A percentile compares a stretch with the other conserved stretches of the same genome.
Conservation (phyloP, 225 moss, liverwort and hornwort genomes). For the Physcomitrellopsis africana region DNA sequence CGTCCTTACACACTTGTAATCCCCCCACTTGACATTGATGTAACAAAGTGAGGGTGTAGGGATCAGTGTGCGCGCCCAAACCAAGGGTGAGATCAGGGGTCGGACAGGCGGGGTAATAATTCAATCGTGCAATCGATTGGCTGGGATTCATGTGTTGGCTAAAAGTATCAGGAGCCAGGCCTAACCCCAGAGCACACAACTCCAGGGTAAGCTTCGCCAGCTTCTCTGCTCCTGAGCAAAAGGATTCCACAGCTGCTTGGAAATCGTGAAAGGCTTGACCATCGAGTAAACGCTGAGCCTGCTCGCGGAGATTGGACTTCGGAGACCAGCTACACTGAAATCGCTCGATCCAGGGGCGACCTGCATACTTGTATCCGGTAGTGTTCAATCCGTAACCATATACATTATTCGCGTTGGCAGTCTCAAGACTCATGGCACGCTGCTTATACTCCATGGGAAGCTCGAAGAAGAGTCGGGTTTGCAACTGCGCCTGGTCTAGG, state of each 20-base stretch:
- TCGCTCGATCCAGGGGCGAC: conserved; percentile 62
- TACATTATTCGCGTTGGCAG: conserved; percentile 34
- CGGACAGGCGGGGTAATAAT: conserved; percentile 63
- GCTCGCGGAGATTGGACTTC: conserved; percentile 42
- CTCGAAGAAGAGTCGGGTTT: conserved; percentile 45
- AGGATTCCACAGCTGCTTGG: conserved; percentile 37
- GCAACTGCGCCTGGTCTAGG: conserved; percentile 30
- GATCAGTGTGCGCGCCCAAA: conserved; percentile 56
- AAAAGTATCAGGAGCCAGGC: conserved; percentile 31
- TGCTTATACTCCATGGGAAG: conserved; percentile 51
- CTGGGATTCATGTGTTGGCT: conserved; percentile 32
- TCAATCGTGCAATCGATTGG: conserved; percentile 44
- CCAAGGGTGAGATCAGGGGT: conserved; percentile 54
- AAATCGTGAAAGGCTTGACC: conserved; percentile 40
- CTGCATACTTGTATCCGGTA: conserved; percentile 52
- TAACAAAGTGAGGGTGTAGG: conserved; percentile 49
- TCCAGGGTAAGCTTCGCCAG: conserved; percentile 55
- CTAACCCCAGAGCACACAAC: conserved; percentile 55
- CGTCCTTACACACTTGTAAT: conserved; percentile 56
- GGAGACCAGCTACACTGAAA: conserved; percentile 61
- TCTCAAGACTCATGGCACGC: conserved; percentile 39
- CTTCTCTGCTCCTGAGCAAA: conserved; percentile 33
- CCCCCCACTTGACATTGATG: conserved; percentile 64
- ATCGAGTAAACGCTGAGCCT: conserved; percentile 44
- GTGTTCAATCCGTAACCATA: conserved; percentile 59